These are phyloP conservation scores for Kokia cookei DNA, from an alignment of 441 rosid species.

Conservation along the genomic window DNA sequence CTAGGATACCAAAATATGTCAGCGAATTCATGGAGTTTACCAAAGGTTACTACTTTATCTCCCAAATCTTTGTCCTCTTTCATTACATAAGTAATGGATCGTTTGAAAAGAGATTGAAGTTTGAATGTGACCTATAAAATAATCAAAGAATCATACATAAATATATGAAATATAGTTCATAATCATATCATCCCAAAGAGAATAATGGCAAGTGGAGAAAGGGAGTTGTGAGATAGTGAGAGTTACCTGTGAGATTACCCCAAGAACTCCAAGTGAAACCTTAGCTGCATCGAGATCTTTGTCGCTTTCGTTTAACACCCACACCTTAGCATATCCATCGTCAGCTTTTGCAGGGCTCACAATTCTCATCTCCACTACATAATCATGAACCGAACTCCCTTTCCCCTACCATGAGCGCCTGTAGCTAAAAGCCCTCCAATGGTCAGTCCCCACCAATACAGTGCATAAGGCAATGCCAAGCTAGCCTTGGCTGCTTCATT, in stretches of 20 bases:
- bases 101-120: neutral
- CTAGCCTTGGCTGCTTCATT: conserved; percentile 50
- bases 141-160: too few relatives aligned
- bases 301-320: conserved; percentile 27
- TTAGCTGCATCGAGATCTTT: conserved; percentile 51
- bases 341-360: conserved; percentile 44
- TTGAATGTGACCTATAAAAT: neutral
- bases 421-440: conserved; percentile 74
- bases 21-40: conserved; percentile 58
- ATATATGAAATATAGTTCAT: too few relatives aligned
- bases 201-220: neutral
- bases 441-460: conserved; percentile 92
- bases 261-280: conserved; percentile 87
- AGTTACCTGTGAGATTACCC: conserved; percentile 71
- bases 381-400: conserved; percentile 77
- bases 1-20: conserved; percentile 73
- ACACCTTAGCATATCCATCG: conserved; percentile 47
- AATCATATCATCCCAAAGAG: neutral
- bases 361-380: conserved; percentile 44
- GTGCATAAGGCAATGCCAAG: conserved; percentile 66
- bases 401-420: conserved; percentile 85
- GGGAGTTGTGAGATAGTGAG: neutral
- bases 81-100: conserved; percentile 40
- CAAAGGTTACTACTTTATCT: conserved; percentile 43
- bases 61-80: conserved; percentile 43